These are phyloP conservation scores for Suillus cothurnatus DNA, from an alignment of 768 basidiomycete genomes.

Conservation along the genomic window DNA sequence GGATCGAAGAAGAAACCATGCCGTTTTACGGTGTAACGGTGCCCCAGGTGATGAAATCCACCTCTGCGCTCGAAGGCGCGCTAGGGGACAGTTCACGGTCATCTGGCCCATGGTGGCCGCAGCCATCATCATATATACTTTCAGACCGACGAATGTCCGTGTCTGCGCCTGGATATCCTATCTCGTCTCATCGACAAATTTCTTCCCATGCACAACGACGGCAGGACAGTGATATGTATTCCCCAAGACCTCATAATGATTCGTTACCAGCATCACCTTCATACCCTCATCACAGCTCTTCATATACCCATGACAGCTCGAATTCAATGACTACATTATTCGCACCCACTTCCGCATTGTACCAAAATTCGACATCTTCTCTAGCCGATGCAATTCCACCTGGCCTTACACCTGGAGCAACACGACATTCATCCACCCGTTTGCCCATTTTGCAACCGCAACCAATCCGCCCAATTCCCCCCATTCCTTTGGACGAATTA, in stretches of 20 bases:
- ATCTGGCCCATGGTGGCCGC: conserved; percentile 13
- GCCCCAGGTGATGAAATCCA: conserved; percentile 32
- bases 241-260: conserved; percentile 12
- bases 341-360: conserved; percentile 22
- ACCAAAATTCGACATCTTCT: conserved; percentile 27
- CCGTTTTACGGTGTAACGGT: conserved; percentile 24
- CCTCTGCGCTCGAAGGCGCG: conserved; percentile 34
- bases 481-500: conserved; percentile 33
- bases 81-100: conserved; percentile 26
- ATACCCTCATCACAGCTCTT: conserved; percentile 22
- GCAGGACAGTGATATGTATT: conserved; percentile 21
- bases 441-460: conserved; percentile 36
- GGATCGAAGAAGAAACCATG: conserved; percentile 24
- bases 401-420: conserved; percentile 17
- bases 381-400: conserved; percentile 27
- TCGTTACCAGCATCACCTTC: conserved; percentile 11
- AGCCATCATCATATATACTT: conserved; percentile 10
- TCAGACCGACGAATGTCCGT: conserved; percentile 33
- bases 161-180: conserved; percentile 34
- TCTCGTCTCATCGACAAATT: conserved; percentile 22
- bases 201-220: conserved; percentile 16
- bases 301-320: conserved; percentile 26
- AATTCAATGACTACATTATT: conserved; percentile 22
- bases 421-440: conserved; percentile 17
- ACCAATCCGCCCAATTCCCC: conserved; percentile 37